Evolutionary conservation across 2,329 filamentous ascomycete species (phyloP).

Genomic region (Fusarium papillatum): DNA sequence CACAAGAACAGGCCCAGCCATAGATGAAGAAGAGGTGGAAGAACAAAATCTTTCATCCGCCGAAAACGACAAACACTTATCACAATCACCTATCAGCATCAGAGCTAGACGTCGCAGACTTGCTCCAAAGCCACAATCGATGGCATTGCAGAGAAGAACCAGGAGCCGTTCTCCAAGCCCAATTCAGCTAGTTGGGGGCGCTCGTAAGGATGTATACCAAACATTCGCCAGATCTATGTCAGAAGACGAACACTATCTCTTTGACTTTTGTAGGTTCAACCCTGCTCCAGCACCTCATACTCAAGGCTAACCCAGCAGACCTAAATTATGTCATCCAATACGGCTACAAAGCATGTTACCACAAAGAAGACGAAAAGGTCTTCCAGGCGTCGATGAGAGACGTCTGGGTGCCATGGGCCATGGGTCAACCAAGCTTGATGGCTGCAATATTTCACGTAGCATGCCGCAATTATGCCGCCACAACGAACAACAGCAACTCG

Average conservation of each 20-base stretch:
- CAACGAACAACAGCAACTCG: constrained; percentile 14
- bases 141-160: not conserved
- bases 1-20: too few relatives aligned
- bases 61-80: too few relatives aligned
- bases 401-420: constrained; percentile 30
- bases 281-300: not conserved
- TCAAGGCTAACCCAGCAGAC: not conserved
- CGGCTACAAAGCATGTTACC: constrained; percentile 17
- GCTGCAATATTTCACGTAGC: constrained; percentile 31
- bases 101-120: not conserved
- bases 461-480: constrained; percentile 29
- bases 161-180: not conserved
- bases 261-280: constrained; percentile 12
- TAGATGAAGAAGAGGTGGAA: not conserved
- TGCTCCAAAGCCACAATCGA: not conserved
- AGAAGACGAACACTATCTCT: constrained; percentile 21
- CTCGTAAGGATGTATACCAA: not conserved
- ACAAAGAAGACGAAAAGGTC: not conserved
- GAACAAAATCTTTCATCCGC: too few relatives aligned
- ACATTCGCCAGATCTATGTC: constrained; percentile 15
- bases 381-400: constrained; percentile 5
- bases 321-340: constrained; percentile 12
- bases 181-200: constrained; percentile 4
- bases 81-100: not conserved
- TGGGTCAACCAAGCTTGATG: constrained; percentile 26